Evolutionary conservation across 2,329 filamentous ascomycete species (phyloP).

Genomic region (Emergomyces africanus): DNA sequence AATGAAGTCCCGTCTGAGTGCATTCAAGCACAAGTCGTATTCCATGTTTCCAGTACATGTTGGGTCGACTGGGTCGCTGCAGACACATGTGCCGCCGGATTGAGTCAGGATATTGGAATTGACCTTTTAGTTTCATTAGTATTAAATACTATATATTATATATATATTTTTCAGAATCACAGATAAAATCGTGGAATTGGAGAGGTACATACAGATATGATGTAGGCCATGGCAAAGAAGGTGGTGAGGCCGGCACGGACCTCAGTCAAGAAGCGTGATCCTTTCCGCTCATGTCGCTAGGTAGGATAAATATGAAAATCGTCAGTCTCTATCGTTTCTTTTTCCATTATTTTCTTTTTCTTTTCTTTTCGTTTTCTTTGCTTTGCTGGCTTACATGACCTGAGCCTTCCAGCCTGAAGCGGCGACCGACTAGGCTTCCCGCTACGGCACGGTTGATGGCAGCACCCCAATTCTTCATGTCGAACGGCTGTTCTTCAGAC

Average conservation of each 20-base stretch:
- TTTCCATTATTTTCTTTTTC: background rate
- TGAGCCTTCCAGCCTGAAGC: conserved; percentile 70
- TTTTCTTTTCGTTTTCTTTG: background rate
- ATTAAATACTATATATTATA: too few relatives aligned
- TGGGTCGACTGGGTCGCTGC: conserved; percentile 37
- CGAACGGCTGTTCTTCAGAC: background rate
- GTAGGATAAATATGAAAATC: background rate
- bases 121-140: conserved; percentile 23
- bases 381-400: conserved; percentile 53
- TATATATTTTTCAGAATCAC: background rate
- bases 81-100: conserved; percentile 64
- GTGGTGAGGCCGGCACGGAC: conserved; percentile 70
- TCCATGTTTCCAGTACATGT: conserved; percentile 38
- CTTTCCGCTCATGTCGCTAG: conserved; percentile 57
- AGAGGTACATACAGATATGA: conserved; percentile 49
- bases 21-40: conserved; percentile 35
- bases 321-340: background rate
- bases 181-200: background rate
- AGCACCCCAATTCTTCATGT: conserved; percentile 31
- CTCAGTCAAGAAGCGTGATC: conserved; percentile 70
- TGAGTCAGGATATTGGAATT: conserved; percentile 61
- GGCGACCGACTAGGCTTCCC: conserved; percentile 51
- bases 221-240: conserved; percentile 72
- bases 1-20: conserved; percentile 63
- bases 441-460: conserved; percentile 48